Conservation (phyloP, 345 rosid genomes). For the Corchorus olitorius region DNA sequence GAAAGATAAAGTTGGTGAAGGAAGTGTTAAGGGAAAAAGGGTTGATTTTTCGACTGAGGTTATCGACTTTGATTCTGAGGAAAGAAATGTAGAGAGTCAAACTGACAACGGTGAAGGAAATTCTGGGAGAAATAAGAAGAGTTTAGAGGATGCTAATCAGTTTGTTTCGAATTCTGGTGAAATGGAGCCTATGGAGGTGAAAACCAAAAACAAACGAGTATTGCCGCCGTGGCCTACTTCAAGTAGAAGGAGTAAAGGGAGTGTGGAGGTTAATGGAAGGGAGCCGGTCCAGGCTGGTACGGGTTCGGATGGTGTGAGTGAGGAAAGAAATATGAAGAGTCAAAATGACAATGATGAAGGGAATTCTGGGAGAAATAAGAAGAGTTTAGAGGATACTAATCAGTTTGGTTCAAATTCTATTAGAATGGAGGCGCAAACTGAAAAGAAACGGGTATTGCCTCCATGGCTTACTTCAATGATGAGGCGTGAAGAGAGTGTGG, state of each 20-base stretch:
- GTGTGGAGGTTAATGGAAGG: no score
- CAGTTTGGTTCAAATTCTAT: no score
- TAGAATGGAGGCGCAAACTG: conserved; percentile 2
- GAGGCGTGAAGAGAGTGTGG: no score
- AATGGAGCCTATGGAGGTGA: not conserved
- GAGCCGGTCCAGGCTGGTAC: conserved; percentile 20
- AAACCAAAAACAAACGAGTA: conserved; percentile 1
- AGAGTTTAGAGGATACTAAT: no score
- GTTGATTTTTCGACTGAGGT: conserved; percentile 24
- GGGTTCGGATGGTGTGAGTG: conserved; percentile 18
- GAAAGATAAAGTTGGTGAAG: conserved; percentile 15
- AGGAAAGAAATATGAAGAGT: not conserved
- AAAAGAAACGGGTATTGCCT: not conserved
- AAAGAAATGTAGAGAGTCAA: not conserved
- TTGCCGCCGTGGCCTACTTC: no score
- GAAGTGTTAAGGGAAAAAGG: conserved; percentile 24
- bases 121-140: not conserved
- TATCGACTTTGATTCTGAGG: conserved; percentile 12
- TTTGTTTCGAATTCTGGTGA: no score
- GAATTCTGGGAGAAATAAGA: not conserved
- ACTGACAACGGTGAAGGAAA: not conserved
- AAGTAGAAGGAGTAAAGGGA: no score
- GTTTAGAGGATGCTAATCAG: no score
- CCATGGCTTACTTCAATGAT: no score
- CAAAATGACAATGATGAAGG: not conserved